phyloP scores from a whole-genome alignment of 257 asterid species.

The Paraleonurus japonicus region DNA sequence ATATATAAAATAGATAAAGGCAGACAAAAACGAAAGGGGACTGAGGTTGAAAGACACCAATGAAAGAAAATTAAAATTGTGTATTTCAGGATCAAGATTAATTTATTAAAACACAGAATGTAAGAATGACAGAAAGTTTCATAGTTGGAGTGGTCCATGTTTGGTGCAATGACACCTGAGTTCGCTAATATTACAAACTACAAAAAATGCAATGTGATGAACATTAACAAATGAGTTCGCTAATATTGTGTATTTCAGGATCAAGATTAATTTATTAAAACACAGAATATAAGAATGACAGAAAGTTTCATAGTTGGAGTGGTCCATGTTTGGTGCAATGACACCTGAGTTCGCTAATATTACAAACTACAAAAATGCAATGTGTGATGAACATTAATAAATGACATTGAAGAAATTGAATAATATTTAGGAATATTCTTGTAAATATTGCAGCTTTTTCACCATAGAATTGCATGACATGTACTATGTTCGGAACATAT shows the following conservation, averaged over 20 bases:
- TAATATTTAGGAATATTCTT: not conserved
- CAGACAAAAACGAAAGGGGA: not conserved
- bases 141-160: not conserved
- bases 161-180: not conserved
- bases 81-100: not conserved
- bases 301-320: not conserved
- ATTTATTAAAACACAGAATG: not conserved
- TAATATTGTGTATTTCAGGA: not conserved
- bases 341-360: not conserved
- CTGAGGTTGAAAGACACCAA: not conserved
- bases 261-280: not conserved
- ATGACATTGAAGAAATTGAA: not conserved
- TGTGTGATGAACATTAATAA: not conserved
- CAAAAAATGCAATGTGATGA: not conserved
- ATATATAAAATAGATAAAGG: not conserved
- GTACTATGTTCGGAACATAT: not conserved
- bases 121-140: not conserved
- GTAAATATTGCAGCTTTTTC: not conserved
- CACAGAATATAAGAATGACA: not conserved
- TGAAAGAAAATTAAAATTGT: not conserved
- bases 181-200: not conserved
- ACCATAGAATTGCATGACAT: not conserved
- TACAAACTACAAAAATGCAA: not conserved
- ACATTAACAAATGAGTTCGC: not conserved
- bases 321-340: not conserved